Evolutionary conservation across 176 grass and related monocot genomes (phyloP).

Genomic region (Bolboschoenus planiculmis): DNA sequence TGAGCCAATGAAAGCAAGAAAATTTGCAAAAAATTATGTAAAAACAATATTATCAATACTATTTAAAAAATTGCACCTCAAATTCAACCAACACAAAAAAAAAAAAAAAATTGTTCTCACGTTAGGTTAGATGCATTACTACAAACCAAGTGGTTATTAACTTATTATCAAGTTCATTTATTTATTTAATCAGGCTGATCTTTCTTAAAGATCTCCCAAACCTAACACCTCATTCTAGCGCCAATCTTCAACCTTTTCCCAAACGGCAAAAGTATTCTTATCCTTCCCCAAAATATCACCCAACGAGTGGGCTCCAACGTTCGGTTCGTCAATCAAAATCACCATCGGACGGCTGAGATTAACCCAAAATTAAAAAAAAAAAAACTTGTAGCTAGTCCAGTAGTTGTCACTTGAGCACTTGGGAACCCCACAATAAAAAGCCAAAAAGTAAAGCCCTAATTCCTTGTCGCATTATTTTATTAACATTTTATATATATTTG

Average conservation of each 20-base stretch:
- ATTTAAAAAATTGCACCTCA: not conserved
- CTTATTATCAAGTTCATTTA: not conserved
- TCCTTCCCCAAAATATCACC: not conserved
- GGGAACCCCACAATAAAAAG: not conserved
- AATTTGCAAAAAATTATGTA: too few relatives aligned
- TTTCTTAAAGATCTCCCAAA: not conserved
- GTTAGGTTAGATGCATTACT: too few relatives aligned
- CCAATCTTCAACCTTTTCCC: not conserved
- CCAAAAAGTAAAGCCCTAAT: constrained; percentile 5
- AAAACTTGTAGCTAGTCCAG: not conserved
- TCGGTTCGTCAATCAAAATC: not conserved
- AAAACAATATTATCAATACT: too few relatives aligned
- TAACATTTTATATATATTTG: not conserved
- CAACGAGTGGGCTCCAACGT: not conserved
- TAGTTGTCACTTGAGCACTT: not conserved
- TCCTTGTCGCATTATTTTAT: not conserved
- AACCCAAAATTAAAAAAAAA: not conserved
- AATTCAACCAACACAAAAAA: not conserved
- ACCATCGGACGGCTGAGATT: not conserved
- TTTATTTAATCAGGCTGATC: not conserved
- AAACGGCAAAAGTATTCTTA: not conserved
- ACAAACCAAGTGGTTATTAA: too few relatives aligned
- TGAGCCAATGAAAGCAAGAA: too few relatives aligned
- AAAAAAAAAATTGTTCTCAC: too few relatives aligned
- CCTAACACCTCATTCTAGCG: not conserved